Evolutionary conservation across 306 rosid genomes (phyloP), one percentile per base, ranked within the genome.

Genomic region (Lagenaria siceraria): DNA sequence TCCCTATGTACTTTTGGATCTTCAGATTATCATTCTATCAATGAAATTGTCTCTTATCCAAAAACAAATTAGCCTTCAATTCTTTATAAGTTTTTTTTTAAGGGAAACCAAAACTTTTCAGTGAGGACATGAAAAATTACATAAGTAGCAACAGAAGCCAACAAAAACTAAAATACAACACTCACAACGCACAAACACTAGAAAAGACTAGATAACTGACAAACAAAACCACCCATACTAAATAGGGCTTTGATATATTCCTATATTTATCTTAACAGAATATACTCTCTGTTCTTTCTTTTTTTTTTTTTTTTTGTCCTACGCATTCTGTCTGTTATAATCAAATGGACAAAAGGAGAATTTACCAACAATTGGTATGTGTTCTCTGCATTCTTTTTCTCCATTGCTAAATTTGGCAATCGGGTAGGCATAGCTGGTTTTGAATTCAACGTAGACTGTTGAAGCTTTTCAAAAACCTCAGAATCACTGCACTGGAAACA

Each of bases 401-500:
- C 96, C 91, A 89, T 89, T 78, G 91, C 91, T 71, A 75, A 84
- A 81, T 83, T 76, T 70, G 96, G 82, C 72, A 64, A 87, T 64
- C 82, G 86, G 43, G 85, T 51, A 73, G 62, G 62, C 61, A 73
- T 83, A 60, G 79, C 56, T 75, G 87, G 83, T 86, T 82, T 96
- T 73, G 91, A 85, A 55, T 82, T 89, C 63, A 82, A 74, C 75
- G 86, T 90, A 33, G 86, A 90, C 86, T 84, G 96, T 89, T 89
- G 87, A 62, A 96, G 97, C 87, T 89, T 88, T 80, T 92, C 91
- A 82, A 89, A 78, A 59, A 88, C 91, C 65, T 88, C 88, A 18
- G 87, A 89, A 84, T 89, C 97, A 58, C 85, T 87, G 78, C 90
- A 89, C 98, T 95, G 85, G 62, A 87, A 84, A 80, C 79, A 77